Percentiles rank a stretch among this genome's conserved stretches.
These are phyloP conservation scores for Zygotorulaspora mrakii DNA, from an alignment of 1,139 yeast species.

Conservation along the genomic window DNA sequence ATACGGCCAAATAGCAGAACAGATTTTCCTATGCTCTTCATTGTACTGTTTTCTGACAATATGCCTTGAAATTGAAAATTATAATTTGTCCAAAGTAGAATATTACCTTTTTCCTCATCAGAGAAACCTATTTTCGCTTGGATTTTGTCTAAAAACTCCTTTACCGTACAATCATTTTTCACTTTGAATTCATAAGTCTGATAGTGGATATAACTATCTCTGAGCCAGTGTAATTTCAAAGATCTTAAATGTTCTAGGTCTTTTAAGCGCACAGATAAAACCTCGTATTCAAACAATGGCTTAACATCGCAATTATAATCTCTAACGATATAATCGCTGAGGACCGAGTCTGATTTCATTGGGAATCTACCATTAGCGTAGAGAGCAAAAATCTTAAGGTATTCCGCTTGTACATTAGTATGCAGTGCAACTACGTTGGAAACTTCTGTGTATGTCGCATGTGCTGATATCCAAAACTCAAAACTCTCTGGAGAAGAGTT, in stretches of 20 bases:
- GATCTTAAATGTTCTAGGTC: conserved; percentile 76
- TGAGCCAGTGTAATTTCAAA: conserved; percentile 61
- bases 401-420: conserved; percentile 55
- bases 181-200: conserved; percentile 69
- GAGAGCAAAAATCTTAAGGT: conserved; percentile 61
- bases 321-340: conserved; percentile 45
- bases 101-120: conserved; percentile 46
- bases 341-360: conserved; percentile 36
- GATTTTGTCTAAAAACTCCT: conserved; percentile 54
- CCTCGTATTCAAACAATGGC: conserved; percentile 64
- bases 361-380: conserved; percentile 51
- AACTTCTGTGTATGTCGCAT: conserved; percentile 55
- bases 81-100: conserved; percentile 45
- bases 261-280: conserved; percentile 65
- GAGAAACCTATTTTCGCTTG: conserved; percentile 53
- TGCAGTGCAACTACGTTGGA: conserved; percentile 55
- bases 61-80: conserved; percentile 38
- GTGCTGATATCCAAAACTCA: conserved; percentile 68
- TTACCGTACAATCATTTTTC: conserved; percentile 56
- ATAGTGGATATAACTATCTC: conserved; percentile 57
- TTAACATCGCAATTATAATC: conserved; percentile 46
- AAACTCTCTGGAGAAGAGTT: conserved; percentile 36
- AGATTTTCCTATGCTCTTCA: conserved; percentile 34
- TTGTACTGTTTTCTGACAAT: conserved; percentile 31
- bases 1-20: conserved; percentile 38